phyloP scores from a whole-genome alignment of 2,329 filamentous ascomycete species.

The Trichoderma guizhouense region DNA sequence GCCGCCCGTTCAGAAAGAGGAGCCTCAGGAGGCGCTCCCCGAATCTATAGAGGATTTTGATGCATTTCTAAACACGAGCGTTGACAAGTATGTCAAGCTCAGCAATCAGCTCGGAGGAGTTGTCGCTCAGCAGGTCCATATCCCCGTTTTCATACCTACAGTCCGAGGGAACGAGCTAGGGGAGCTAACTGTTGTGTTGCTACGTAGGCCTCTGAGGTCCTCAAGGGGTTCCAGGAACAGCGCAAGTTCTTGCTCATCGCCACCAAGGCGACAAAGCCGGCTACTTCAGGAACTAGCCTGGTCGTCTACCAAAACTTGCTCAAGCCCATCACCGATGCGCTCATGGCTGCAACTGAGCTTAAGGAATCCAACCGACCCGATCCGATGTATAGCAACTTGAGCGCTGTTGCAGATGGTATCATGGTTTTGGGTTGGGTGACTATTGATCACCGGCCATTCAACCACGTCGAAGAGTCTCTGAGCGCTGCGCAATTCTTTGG shows the following conservation, averaged over 20 bases:
- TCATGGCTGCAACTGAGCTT: slow-evolving; percentile 74
- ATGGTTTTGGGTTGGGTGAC: slow-evolving; percentile 88
- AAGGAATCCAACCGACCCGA: slow-evolving; percentile 77
- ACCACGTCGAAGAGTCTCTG: slow-evolving; percentile 80
- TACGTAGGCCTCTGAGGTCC: slow-evolving; percentile 48
- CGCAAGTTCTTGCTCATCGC: slow-evolving; percentile 84
- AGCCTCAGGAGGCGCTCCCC: slow-evolving; percentile 59
- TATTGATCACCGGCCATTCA: slow-evolving; percentile 75
- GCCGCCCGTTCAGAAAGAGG: slow-evolving; percentile 37
- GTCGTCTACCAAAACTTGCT: slow-evolving; percentile 71
- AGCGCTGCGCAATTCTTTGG: slow-evolving; percentile 89
- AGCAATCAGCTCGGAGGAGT: slow-evolving; percentile 75
- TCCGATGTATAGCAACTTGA: slow-evolving; percentile 74
- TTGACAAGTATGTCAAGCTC: slow-evolving; percentile 73
- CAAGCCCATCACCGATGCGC: slow-evolving; percentile 80
- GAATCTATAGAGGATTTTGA: slow-evolving; percentile 87
- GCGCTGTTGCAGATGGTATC: slow-evolving; percentile 85
- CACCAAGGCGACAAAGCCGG: slow-evolving; percentile 89
- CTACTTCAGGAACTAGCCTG: slow-evolving; percentile 58
- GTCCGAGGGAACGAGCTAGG: background rate
- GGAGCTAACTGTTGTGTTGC: background rate
- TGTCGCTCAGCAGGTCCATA: slow-evolving; percentile 72
- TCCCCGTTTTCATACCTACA: background rate
- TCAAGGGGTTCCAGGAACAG: slow-evolving; percentile 74
- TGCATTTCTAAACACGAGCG: slow-evolving; percentile 66